These are phyloP conservation scores for Trifolium dubium DNA, from an alignment of 306 rosid species.

Conservation along the genomic window DNA sequence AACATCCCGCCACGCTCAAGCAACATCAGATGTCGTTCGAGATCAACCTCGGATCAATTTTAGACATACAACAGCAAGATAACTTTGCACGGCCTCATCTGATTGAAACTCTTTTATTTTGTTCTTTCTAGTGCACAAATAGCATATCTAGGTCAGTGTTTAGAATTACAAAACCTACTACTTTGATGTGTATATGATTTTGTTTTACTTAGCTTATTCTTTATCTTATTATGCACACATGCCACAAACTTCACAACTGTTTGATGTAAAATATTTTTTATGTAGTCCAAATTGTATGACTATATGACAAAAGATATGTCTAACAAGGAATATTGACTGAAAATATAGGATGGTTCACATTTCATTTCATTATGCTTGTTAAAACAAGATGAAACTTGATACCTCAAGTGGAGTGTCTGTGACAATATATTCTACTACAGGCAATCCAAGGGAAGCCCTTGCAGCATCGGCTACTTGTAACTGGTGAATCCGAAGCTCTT, in stretches of 20 bases:
- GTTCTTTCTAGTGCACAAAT: too few relatives aligned
- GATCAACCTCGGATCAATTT: too few relatives aligned
- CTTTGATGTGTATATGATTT: neutral
- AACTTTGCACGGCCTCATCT: too few relatives aligned
- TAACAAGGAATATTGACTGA: neutral
- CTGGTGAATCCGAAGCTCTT: constrained; percentile 75
- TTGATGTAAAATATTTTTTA: neutral
- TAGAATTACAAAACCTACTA: constrained; percentile 8
- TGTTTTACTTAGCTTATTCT: too few relatives aligned
- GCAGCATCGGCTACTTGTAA: constrained; percentile 92
- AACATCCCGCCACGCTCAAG: too few relatives aligned
- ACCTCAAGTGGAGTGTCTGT: constrained; percentile 85
- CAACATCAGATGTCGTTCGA: too few relatives aligned
- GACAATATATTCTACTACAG: constrained; percentile 73
- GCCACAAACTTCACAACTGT: neutral
- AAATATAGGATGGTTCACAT: constrained; percentile 28
- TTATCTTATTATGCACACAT: neutral
- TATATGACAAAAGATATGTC: neutral
- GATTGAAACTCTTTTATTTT: too few relatives aligned
- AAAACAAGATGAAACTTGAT: constrained; percentile 26
- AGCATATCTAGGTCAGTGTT: constrained; percentile 3
- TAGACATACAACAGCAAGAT: too few relatives aligned
- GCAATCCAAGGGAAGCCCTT: constrained; percentile 92
- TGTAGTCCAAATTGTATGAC: neutral
- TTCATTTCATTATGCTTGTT: constrained; percentile 25